Evolutionary conservation across 768 basidiomycete species (phyloP).

Genomic region (Mycena amicta): DNA sequence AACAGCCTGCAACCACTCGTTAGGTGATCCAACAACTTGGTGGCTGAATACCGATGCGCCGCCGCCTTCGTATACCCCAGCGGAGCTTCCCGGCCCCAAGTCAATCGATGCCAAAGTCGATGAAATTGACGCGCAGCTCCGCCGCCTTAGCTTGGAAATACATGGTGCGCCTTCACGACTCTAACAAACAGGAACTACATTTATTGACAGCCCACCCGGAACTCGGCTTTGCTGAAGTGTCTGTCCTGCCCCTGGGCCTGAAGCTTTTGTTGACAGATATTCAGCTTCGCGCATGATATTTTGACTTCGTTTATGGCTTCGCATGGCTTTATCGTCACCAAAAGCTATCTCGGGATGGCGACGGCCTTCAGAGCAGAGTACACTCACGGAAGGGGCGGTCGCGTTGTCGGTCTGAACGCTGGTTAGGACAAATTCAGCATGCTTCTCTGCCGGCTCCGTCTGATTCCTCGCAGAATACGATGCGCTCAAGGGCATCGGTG

Average conservation of each 20-base stretch:
- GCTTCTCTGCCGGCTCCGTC: neutral
- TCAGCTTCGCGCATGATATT: conserved; percentile 72
- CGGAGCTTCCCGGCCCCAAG: conserved; percentile 30
- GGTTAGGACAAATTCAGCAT: conserved; percentile 54
- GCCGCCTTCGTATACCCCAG: conserved; percentile 45
- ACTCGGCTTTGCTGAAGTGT: conserved; percentile 67
- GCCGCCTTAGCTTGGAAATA: conserved; percentile 68
- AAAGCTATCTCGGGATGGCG: conserved; percentile 66
- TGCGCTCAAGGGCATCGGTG: conserved; percentile 49
- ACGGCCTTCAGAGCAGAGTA: conserved; percentile 84
- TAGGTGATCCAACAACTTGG: conserved; percentile 9
- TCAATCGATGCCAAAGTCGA: conserved; percentile 57
- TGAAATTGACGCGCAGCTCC: conserved; percentile 52
- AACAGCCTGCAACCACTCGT: conserved; percentile 16
- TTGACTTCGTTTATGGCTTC: conserved; percentile 67
- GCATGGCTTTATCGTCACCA: conserved; percentile 72
- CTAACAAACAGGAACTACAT: neutral
- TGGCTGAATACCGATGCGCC: conserved; percentile 28
- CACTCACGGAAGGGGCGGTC: conserved; percentile 57
- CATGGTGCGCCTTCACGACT: conserved; percentile 52
- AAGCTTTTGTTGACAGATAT: conserved; percentile 6
- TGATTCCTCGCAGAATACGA: conserved; percentile 35
- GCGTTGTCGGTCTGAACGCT: conserved; percentile 76
- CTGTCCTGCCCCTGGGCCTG: conserved; percentile 22
- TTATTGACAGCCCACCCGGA: conserved; percentile 61